phyloP scores from a whole-genome alignment of 2,329 filamentous ascomycete genomes.

The Thielaviopsis euricoi region DNA sequence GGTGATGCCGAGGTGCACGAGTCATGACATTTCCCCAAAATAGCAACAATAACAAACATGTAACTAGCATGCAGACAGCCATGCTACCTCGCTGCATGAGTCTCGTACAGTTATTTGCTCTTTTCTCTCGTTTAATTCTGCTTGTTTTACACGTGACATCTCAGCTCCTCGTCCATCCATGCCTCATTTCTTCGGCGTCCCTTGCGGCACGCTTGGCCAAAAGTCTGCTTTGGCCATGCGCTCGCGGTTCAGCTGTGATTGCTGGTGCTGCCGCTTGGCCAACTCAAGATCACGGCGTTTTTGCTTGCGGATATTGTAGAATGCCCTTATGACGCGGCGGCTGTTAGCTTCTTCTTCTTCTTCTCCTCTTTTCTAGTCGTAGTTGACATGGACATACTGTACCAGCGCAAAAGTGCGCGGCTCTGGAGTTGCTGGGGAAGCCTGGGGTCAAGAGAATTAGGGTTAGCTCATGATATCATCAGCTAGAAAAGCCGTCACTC shows the following conservation, averaged over 20 bases:
- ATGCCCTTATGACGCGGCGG: constrained; percentile 36
- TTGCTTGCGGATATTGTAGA: constrained; percentile 73
- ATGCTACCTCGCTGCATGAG: too few species aligned
- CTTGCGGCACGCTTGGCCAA: constrained; percentile 71
- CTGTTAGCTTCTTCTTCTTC: neutral
- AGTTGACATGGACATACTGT: constrained; percentile 34
- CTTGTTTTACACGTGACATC: too few species aligned
- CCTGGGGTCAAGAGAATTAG: neutral
- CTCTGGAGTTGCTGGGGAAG: constrained; percentile 21
- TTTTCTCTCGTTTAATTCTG: too few species aligned
- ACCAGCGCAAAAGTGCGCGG: constrained; percentile 72
- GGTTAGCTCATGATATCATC: neutral
- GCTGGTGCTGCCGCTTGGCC: constrained; percentile 38
- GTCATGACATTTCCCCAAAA: too few species aligned
- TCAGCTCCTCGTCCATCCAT: too few species aligned
- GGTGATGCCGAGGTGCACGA: too few species aligned
- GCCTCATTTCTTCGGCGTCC: constrained; percentile 13
- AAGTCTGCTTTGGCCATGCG: constrained; percentile 59
- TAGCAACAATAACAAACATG: too few species aligned
- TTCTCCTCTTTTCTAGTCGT: neutral
- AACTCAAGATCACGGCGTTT: constrained; percentile 37
- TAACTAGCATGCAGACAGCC: too few species aligned
- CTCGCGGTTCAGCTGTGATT: constrained; percentile 64
- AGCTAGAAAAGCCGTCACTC: too few species aligned
- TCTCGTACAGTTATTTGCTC: too few species aligned